phyloP scores from a whole-genome alignment of 371 early-diverging fungal species.

The Apophysomyces variabilis region DNA sequence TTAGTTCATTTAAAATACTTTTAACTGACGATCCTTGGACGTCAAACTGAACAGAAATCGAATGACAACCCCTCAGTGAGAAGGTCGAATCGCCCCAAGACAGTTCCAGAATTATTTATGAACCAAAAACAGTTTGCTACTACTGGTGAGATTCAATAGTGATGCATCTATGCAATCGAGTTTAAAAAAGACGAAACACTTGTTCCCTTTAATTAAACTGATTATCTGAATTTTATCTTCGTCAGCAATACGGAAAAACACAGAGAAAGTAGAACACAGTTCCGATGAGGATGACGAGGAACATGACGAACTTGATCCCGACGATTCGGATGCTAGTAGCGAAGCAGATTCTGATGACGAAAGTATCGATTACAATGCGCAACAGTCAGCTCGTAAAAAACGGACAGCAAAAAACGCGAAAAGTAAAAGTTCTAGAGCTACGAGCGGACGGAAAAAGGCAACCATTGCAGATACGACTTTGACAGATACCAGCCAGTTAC shows the following conservation, averaged over 20 bases:
- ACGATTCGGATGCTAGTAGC: background rate
- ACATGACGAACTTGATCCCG: slow-evolving; percentile 27
- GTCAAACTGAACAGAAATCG: background rate
- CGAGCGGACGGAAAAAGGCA: slow-evolving; percentile 14
- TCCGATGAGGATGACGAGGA: slow-evolving; percentile 26
- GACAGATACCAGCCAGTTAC: slow-evolving; percentile 34
- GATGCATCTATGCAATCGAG: too few relatives aligned
- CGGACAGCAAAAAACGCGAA: slow-evolving; percentile 11
- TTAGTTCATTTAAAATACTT: background rate
- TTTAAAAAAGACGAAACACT: too few relatives aligned
- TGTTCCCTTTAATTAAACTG: background rate
- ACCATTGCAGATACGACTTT: slow-evolving; percentile 18
- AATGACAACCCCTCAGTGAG: background rate
- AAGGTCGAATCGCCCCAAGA: slow-evolving; percentile 25
- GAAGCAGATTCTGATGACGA: slow-evolving; percentile 22
- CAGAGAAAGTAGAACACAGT: slow-evolving; percentile 4
- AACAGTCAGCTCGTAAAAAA: slow-evolving; percentile 13
- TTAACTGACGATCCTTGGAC: too few relatives aligned
- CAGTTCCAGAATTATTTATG: slow-evolving; percentile 34
- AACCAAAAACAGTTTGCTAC: slow-evolving; percentile 29
- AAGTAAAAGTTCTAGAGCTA: slow-evolving; percentile 10
- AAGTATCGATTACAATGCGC: slow-evolving; percentile 22
- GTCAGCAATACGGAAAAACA: slow-evolving; percentile 18
- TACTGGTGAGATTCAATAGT: background rate
- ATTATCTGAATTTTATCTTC: background rate